Base-by-base conservation (phyloP, 495 filamentous ascomycete species). In the Penicillium silybi region DNA sequence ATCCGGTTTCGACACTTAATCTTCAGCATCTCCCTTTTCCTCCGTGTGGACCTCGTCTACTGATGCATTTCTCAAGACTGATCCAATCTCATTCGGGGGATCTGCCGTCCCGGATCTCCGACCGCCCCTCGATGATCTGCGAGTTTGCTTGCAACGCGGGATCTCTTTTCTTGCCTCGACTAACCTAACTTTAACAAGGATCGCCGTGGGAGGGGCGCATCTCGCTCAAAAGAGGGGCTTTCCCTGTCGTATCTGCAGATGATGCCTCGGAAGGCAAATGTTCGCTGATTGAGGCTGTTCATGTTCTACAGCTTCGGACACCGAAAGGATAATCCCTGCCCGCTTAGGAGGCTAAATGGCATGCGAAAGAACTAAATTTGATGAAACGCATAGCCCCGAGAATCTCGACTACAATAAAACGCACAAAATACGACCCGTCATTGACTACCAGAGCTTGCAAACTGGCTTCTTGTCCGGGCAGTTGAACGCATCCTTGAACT, bases 391-490 rank as follows among this genome's bases (percentile, higher is more conserved):
- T 11, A 19, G 38, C 11, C 47, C 38, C 3, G 32, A 38, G 2
- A 38, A 10, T 10, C 11, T 3, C 6, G 6, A 38, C 35, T 4
- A 43, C 6, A 11, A 23, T 43, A 2, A 22, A 13, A n/a, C 11
- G 16, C 15, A 6, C 41, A 15, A 26, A 25, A 35, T 37, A 26
- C 18, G 22, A 48, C 23, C 34, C 15, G 19, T 2, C 20, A 18
- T 32, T 7, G 44, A 15, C 29, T 67, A 89, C 85, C 85, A 89
- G 42, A 89, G 71, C 67, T 88, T 82, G 62, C 86, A 90, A 41
- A 73, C 77, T 0, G 86, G 85, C 60, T 85, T 76, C 67, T 82
- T 84, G 1, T 64, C 65, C 3, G 78, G 74, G 66, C 86, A 90
- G 32, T 77, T 70, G 61, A 87, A 90, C 15, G 77, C 80, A 58